Conservation (phyloP, 75 land plant genomes). For the Cupressus sempervirens region DNA sequence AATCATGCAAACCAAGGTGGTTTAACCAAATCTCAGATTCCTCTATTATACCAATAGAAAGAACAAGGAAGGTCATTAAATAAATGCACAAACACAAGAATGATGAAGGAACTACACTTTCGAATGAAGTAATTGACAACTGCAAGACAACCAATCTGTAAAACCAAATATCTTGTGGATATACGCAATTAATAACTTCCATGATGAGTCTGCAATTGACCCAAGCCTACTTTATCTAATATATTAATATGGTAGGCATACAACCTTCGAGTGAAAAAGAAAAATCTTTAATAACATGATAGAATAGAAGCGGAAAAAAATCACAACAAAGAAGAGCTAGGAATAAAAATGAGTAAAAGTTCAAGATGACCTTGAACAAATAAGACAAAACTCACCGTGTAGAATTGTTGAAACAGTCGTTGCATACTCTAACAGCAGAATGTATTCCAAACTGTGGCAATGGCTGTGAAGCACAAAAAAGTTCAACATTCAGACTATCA, state of each 20-base stretch:
- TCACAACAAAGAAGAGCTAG: background rate
- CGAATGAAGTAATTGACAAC: background rate
- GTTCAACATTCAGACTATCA: conserved; percentile 11
- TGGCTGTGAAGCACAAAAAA: conserved; percentile 29
- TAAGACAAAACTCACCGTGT: conserved; percentile 27
- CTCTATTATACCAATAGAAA: background rate
- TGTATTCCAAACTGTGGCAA: conserved; percentile 75
- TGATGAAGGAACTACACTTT: background rate
- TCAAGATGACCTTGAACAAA: background rate
- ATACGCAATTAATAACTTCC: background rate
- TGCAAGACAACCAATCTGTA: background rate
- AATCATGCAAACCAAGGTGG: background rate
- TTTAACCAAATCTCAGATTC: background rate
- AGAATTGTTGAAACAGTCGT: conserved; percentile 69
- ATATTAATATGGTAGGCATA: background rate
- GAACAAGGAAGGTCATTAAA: background rate
- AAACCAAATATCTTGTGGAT: background rate
- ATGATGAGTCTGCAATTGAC: background rate
- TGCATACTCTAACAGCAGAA: conserved; percentile 71
- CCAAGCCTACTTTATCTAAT: background rate
- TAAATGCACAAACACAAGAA: background rate
- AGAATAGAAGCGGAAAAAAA: background rate
- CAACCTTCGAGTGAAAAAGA: background rate
- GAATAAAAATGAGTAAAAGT: background rate
- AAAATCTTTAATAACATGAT: background rate